Base-by-base conservation (phyloP, 2,329 filamentous ascomycete genomes). In the Ramularia endophylla region DNA sequence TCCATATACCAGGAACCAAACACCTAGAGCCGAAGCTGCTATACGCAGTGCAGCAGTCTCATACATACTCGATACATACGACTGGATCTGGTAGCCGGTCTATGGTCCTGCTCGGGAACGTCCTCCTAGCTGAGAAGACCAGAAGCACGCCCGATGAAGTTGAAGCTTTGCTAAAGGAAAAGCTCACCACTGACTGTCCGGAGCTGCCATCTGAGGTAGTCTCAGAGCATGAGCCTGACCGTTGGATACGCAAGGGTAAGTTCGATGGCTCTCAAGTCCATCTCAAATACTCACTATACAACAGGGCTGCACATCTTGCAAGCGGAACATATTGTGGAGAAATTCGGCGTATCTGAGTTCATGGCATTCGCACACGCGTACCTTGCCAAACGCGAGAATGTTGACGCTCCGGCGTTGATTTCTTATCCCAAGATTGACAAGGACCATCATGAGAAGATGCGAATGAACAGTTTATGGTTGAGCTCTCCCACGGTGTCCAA, bases 291-390 rank as follows among this genome's bases (percentile, higher is more conserved):
- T 41, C 22, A 39, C 22, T 9, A 8, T 20, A n/a, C n/a, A n/a
- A 27, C 20, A 44, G 47, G 40, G 18, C 32, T 50, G 4, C 47
- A 47, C 30, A 27, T 44, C 8, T 33, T 50, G 13, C 47, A 50
- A 29, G 25, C 25, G 8, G 27, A 40, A 6, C 22, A 40, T 7
- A 13, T 47, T 4, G 19, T 50, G 6, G 34, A 43, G 11, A 29
- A 6, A 3, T 50, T 50, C 32, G 47, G 47, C 27, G 44, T 50
- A 9, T 43, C 38, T 20, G 41, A 50, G 27, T 50, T 50, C 44
- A 50, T 47, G 44, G 47, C 44, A 2, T 46, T 47, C 28, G 40
- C 40, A 13, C 40, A 43, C 13, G 35, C 40, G 5, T 50, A 44
- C 28, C 41, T 41, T 13, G 44, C 44, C 12, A 41, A 42, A 25